These are phyloP conservation scores for Diospyros lotus DNA, from an alignment of 148 eudicot genomes.

Conservation along the genomic window DNA sequence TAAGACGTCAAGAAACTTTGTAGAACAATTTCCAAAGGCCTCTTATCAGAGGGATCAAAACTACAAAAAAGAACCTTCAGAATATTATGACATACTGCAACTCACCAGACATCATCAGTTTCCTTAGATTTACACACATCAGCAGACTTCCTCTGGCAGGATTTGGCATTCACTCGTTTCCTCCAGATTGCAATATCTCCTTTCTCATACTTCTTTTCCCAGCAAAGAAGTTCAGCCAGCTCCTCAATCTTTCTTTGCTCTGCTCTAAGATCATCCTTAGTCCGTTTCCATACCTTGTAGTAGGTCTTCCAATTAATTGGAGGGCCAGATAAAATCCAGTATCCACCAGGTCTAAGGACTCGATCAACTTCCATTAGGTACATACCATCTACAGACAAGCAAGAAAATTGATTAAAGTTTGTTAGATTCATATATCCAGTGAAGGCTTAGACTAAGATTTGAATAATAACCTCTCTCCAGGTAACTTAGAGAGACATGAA, in stretches of 20 bases:
- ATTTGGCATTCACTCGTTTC: slow-evolving; percentile 48
- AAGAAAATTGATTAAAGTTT: no score
- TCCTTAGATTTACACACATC: slow-evolving; percentile 46
- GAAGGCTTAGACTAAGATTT: no score
- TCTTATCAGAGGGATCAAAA: not conserved
- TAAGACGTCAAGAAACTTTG: not conserved
- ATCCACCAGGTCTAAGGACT: slow-evolving; percentile 14
- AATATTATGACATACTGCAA: slow-evolving; percentile 4
- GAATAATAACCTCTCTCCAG: no score
- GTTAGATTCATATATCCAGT: no score
- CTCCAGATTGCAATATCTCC: slow-evolving; percentile 73
- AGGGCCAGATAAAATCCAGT: slow-evolving; percentile 14
- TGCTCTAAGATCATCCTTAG: slow-evolving; percentile 52
- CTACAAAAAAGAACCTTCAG: not conserved
- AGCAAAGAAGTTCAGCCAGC: slow-evolving; percentile 62
- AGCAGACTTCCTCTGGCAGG: slow-evolving; percentile 39
- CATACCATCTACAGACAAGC: slow-evolving; percentile 18
- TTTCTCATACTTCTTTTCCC: slow-evolving; percentile 84
- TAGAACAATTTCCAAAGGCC: not conserved
- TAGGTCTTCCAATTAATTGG: slow-evolving; percentile 21
- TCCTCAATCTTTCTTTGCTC: slow-evolving; percentile 69
- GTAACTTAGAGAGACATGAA: no score
- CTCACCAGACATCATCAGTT: slow-evolving; percentile 74
- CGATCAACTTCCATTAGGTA: slow-evolving; percentile 27
- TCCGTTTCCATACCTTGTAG: slow-evolving; percentile 59